phyloP scores from a whole-genome alignment of 2,329 filamentous ascomycete genomes.

The Dothideomycetes sp. region DNA sequence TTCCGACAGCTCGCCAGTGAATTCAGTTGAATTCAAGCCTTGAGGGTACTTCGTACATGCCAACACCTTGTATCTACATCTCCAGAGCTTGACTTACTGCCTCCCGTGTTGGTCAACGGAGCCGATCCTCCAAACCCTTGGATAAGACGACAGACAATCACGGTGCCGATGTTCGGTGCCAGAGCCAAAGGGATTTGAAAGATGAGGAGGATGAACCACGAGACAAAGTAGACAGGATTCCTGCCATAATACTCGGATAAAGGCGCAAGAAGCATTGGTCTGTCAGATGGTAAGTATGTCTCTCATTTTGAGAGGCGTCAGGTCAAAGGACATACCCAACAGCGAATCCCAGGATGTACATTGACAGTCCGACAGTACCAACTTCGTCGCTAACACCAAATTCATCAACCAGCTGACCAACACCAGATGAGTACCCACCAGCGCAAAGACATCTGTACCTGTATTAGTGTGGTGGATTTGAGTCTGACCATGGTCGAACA shows the following conservation, averaged over 20 bases:
- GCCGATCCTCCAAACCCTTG: slow-evolving; percentile 26
- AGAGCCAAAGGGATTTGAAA: slow-evolving; percentile 21
- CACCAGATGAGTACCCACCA: slow-evolving; percentile 13
- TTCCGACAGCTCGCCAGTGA: too few relatives aligned
- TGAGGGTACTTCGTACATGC: too few relatives aligned
- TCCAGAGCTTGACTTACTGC: too few relatives aligned
- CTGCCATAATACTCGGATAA: slow-evolving; percentile 31
- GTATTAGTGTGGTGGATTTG: too few relatives aligned
- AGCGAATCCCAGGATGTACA: slow-evolving; percentile 23
- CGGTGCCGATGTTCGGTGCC: slow-evolving; percentile 13
- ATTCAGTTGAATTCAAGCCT: too few relatives aligned
- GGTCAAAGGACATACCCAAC: slow-evolving; percentile 12
- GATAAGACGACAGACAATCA: slow-evolving; percentile 25
- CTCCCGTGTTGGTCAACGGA: slow-evolving; percentile 28
- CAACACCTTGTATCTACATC: too few relatives aligned
- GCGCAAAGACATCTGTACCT: slow-evolving; percentile 11
- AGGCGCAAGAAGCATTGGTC: slow-evolving; percentile 24
- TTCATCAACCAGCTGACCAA: slow-evolving; percentile 7
- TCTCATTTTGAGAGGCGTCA: background rate
- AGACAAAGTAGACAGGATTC: slow-evolving; percentile 25
- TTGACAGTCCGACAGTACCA: slow-evolving; percentile 26
- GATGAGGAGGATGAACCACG: slow-evolving; percentile 25
- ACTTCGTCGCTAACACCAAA: slow-evolving; percentile 26
- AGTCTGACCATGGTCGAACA: too few relatives aligned
- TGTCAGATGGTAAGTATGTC: background rate